Base-by-base conservation (phyloP, 2,329 filamentous ascomycete genomes). In the Diaporthe ilicicola region DNA sequence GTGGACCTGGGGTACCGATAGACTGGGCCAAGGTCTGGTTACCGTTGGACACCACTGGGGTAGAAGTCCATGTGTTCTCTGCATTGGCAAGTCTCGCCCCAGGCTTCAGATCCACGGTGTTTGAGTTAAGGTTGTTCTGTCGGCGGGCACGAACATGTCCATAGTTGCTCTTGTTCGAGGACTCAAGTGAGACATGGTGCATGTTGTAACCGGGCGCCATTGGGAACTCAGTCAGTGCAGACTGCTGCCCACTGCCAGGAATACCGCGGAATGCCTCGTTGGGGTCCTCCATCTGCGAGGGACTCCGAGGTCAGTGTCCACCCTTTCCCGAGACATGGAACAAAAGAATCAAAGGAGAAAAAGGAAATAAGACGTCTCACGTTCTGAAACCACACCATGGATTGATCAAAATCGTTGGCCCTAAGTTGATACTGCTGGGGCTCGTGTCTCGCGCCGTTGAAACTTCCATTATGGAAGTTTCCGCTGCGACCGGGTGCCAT, bases 321-420 rank as follows among this genome's bases (percentile, higher is more conserved):
- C 44, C 6, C n/a, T 27, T 27, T 50, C 19, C 59, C 44, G 59
- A 64, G 59, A 64, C 59, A 64, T 24, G n/a, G 46, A 48, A 50
- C 59, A 64, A 64, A 64, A 42, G 5, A 37, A 10, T 64, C 12
- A 24, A 34, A 42, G 12, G 42, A 7, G 32, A 4, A n/a, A 15
- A 29, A 44, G 50, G 27, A 48, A 27, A 42, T 8, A n/a, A n/a
- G n/a, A n/a, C n/a, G 29, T 64, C 59, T 64, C 44, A 64, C 59
- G 8, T 64, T 64, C 59, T 64, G 59, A 64, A 37, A 64, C 59
- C 59, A 64, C 19, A 50, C 59, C 59, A 37, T 37, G 44, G 59
- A 50, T 48, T 64, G 59, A 34, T 64, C 59, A 7, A 37, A n/a
- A 2, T 50, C 44, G 29, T 37, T 50, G 29, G 59, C 1, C 2